Percentiles rank a stretch among this genome's conserved stretches.
phyloP scores from a whole-genome alignment of 1,139 yeast species.

The Candida neerlandica region DNA sequence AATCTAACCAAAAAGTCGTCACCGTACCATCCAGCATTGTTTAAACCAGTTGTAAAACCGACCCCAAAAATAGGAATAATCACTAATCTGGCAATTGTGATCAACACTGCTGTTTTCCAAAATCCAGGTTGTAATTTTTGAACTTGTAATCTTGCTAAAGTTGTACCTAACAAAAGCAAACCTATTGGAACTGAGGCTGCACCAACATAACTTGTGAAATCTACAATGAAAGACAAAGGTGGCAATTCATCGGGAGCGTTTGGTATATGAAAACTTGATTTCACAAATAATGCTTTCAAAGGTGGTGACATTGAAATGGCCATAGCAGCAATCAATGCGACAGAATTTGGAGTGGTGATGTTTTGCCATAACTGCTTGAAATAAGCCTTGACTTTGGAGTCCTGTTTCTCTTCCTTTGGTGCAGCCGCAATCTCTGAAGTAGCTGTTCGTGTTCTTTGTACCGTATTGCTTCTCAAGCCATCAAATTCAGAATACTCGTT shows the following conservation, averaged over 20 bases:
- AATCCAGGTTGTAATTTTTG: conserved; percentile 65
- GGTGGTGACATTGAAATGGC: conserved; percentile 83
- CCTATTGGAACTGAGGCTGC: conserved; percentile 91
- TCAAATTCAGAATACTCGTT: conserved; percentile 60
- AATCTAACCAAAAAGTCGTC: conserved; percentile 58
- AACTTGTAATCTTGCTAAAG: conserved; percentile 72
- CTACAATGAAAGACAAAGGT: conserved; percentile 81
- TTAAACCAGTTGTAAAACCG: conserved; percentile 45
- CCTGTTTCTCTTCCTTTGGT: conserved; percentile 5
- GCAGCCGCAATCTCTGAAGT: conserved; percentile 16
- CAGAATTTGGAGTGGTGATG: conserved; percentile 69
- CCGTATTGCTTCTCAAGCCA: conserved; percentile 26
- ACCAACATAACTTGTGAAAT: conserved; percentile 76
- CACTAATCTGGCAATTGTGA: conserved; percentile 38
- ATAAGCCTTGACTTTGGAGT: conserved; percentile 12
- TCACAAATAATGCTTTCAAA: conserved; percentile 75
- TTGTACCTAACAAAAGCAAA: conserved; percentile 77
- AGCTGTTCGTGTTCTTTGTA: conserved; percentile 12
- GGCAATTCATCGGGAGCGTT: conserved; percentile 85
- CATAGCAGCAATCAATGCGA: conserved; percentile 63
- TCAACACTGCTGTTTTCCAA: conserved; percentile 58
- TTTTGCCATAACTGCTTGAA: conserved; percentile 43
- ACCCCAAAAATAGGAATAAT: conserved; percentile 49
- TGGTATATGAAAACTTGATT: conserved; percentile 34
- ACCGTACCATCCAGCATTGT: conserved; percentile 49